Conservation (phyloP, 2,329 filamentous ascomycete species). For the Colletotrichum ledebouriae region DNA sequence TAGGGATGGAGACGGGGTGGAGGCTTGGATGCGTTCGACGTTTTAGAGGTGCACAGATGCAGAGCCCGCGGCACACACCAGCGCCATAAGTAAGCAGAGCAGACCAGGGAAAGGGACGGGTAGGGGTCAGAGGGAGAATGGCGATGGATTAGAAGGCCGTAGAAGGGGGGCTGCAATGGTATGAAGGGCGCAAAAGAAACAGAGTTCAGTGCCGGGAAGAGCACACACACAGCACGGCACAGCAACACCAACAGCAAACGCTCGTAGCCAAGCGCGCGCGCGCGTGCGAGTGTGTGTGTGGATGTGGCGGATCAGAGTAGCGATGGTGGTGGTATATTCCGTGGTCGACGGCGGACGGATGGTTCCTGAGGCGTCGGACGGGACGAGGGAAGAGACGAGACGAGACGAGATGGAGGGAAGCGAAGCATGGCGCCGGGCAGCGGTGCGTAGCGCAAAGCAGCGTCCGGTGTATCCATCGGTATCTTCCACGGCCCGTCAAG, state of each 20-base stretch:
- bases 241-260: constrained; percentile 13
- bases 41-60: constrained; percentile 44
- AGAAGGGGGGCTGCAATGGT: constrained; percentile 22
- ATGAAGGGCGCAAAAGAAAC: constrained; percentile 25
- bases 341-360: constrained; percentile 6
- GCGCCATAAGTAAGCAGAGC: constrained; percentile 19
- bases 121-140: constrained; percentile 12
- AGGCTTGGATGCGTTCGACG: constrained; percentile 42
- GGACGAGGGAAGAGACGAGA: constrained; percentile 22
- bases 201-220: constrained; percentile 1
- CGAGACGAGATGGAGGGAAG: constrained; percentile 29
- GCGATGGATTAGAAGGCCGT: not conserved
- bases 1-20: constrained; percentile 43
- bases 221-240: constrained; percentile 18
- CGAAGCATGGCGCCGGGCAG: constrained; percentile 3
- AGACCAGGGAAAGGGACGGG: constrained; percentile 16
- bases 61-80: constrained; percentile 31
- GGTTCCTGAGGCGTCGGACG: constrained; percentile 14
- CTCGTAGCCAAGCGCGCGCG: not conserved
- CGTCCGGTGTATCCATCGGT: constrained; percentile 3
- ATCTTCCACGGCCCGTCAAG: constrained; percentile 4
- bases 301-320: constrained; percentile 29
- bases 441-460: constrained; percentile 6
- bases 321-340: constrained; percentile 11
- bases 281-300: constrained; percentile 22